Conservation (phyloP, 2,329 filamentous ascomycete genomes). For the Rhynchosporium graminicola region DNA sequence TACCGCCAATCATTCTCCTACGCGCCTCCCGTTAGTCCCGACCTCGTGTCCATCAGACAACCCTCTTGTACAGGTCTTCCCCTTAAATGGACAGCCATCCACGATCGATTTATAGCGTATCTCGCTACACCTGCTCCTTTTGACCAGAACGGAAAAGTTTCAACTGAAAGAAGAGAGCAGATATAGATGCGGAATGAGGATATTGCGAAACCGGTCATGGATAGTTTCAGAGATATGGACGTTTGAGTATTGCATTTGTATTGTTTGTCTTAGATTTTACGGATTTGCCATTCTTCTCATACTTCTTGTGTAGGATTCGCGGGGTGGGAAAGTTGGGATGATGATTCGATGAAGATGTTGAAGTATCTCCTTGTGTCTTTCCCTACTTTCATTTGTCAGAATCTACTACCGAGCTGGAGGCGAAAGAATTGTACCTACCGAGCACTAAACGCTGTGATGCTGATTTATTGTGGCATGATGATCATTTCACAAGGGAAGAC, state of each 20-base stretch:
- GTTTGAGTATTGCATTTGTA: constrained; percentile 25
- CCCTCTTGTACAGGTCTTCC: constrained; percentile 33
- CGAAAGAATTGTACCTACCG: no score
- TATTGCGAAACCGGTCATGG: constrained; percentile 26
- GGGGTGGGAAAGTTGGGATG: neutral
- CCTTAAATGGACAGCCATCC: constrained; percentile 28
- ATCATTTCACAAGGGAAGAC: no score
- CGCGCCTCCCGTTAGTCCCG: constrained; percentile 22
- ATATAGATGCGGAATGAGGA: constrained; percentile 31
- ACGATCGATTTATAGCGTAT: constrained; percentile 37
- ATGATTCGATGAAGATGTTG: no score
- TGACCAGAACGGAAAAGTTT: constrained; percentile 25
- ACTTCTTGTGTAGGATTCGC: neutral
- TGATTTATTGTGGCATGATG: neutral
- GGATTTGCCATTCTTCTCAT: neutral
- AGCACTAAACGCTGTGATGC: no score
- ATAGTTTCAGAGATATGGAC: constrained; percentile 28
- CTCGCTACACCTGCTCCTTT: constrained; percentile 36
- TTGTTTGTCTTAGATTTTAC: neutral
- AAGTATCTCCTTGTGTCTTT: neutral
- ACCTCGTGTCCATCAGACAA: constrained; percentile 23
- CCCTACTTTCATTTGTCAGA: neutral
- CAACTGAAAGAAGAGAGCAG: constrained; percentile 27
- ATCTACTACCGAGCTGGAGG: no score
- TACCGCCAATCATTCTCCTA: constrained; percentile 13